phyloP scores from a whole-genome alignment of 306 rosid genomes.

The Trifolium dubium region DNA sequence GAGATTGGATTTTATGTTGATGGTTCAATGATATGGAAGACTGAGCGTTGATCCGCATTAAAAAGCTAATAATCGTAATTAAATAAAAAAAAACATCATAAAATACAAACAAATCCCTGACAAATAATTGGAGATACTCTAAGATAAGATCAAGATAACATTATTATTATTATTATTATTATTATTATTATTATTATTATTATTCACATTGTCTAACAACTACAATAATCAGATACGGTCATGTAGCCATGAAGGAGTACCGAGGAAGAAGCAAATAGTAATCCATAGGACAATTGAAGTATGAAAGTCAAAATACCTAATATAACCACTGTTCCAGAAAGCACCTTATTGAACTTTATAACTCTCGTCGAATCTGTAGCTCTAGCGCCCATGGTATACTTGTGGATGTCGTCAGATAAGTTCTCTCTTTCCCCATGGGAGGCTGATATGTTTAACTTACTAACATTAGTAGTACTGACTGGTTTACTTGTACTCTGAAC shows the following conservation, averaged over 20 bases:
- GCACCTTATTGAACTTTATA: constrained; percentile 76
- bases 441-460: constrained; percentile 55
- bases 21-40: neutral
- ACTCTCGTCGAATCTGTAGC: constrained; percentile 94
- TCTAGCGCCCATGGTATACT: constrained; percentile 70
- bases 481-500: constrained; percentile 52
- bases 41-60: neutral
- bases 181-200: neutral
- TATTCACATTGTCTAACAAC: neutral
- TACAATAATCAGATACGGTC: neutral
- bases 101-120: constrained; percentile 6
- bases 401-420: constrained; percentile 57
- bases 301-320: constrained; percentile 58
- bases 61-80: neutral
- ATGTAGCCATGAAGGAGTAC: constrained; percentile 13
- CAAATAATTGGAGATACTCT: neutral
- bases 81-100: neutral
- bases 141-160: constrained; percentile 5
- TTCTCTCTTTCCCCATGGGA: constrained; percentile 43
- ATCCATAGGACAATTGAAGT: constrained; percentile 23
- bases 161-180: neutral
- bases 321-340: constrained; percentile 76
- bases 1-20: neutral
- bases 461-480: constrained; percentile 45
- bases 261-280: constrained; percentile 2